Evolutionary conservation across 768 basidiomycete genomes (phyloP).

Genomic region (Termitomyces sp.): DNA sequence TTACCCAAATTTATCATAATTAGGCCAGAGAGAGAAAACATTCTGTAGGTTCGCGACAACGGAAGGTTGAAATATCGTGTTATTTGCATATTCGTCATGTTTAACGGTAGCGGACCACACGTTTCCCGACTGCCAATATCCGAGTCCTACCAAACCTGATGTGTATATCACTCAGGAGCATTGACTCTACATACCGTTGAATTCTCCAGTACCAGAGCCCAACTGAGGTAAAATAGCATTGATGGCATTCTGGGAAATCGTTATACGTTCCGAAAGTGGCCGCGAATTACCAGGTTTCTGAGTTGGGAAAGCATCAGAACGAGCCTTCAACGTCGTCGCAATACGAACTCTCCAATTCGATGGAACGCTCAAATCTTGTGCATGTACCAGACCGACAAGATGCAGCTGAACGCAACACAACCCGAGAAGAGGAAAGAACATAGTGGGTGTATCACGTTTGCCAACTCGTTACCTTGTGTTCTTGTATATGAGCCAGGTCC

Average conservation of each 20-base stretch:
- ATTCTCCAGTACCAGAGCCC: constrained; percentile 31
- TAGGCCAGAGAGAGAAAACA: constrained; percentile 29
- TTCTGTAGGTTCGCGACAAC: constrained; percentile 36
- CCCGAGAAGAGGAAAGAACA: background rate
- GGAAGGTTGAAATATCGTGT: constrained; percentile 27
- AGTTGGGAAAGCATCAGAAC: background rate
- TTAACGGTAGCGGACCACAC: constrained; percentile 46
- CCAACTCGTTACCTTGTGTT: background rate
- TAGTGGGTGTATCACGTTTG: background rate
- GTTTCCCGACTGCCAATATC: constrained; percentile 50
- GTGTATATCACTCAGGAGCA: background rate
- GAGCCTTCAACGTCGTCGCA: no score
- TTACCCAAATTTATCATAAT: constrained; percentile 39
- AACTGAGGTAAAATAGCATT: constrained; percentile 33
- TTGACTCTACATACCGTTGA: constrained; percentile 28
- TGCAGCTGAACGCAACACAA: constrained; percentile 1
- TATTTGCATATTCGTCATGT: constrained; percentile 34
- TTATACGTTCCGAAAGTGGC: constrained; percentile 30
- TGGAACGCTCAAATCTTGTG: constrained; percentile 36
- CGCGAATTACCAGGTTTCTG: constrained; percentile 38
- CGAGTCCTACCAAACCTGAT: constrained; percentile 28
- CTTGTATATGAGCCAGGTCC: constrained; percentile 5
- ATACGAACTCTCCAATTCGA: constrained; percentile 36
- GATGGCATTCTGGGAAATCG: constrained; percentile 36
- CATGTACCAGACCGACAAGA: constrained; percentile 9